phyloP scores from a whole-genome alignment of 1,139 yeast genomes.

The Saccharomyces pastorianus region DNA sequence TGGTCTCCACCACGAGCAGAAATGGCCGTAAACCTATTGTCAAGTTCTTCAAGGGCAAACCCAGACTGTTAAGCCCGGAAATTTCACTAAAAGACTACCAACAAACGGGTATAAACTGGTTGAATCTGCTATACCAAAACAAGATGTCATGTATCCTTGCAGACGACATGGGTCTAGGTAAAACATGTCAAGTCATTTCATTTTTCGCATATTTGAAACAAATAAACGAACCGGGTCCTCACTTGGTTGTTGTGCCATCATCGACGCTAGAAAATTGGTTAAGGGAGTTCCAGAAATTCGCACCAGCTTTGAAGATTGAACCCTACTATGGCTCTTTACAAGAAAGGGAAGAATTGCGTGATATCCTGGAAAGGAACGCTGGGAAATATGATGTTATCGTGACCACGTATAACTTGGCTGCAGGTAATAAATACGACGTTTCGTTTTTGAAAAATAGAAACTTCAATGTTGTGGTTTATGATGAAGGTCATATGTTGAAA shows the following conservation, averaged over 20 bases:
- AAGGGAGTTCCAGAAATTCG: conserved; percentile 83
- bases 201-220: conserved; percentile 80
- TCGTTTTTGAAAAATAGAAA: conserved; percentile 64
- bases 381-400: conserved; percentile 79
- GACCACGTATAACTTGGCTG: conserved; percentile 86
- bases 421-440: conserved; percentile 77
- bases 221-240: conserved; percentile 55
- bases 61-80: conserved; percentile 53
- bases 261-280: conserved; percentile 97
- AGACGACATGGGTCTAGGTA: conserved; percentile 97
- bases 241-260: conserved; percentile 84
- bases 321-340: conserved; percentile 87
- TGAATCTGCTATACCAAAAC: conserved; percentile 66
- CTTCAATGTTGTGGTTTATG: conserved; percentile 86
- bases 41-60: conserved; percentile 63
- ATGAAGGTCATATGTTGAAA: conserved; percentile 94
- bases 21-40: conserved; percentile 20
- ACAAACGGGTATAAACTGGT: conserved; percentile 94
- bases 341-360: conserved; percentile 80
- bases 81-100: conserved; percentile 78
- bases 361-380: conserved; percentile 46
- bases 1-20: conserved; percentile 9
- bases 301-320: conserved; percentile 73
- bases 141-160: conserved; percentile 87
- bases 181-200: conserved; percentile 93